A percentile compares a stretch with the other conserved stretches of the same genome.
Conservation (phyloP, 345 rosid species). For the sweet orange (Citrus sinensis) region DVS_A1.0 CM039169.1:1380001-1380500, state of each 20-base stretch:
- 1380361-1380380: neutral
- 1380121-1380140: slow-evolving; percentile 56
- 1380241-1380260: too few species aligned
- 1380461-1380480: neutral
- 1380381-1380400: neutral
- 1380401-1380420: neutral
- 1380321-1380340: neutral
- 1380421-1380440: slow-evolving; percentile 16
- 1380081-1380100: neutral
- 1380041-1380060: too few species aligned
- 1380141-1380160: slow-evolving; percentile 82
- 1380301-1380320: too few species aligned
- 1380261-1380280: too few species aligned
- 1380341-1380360: slow-evolving; percentile 24
- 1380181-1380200: slow-evolving; percentile 86
- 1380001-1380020: too few species aligned
- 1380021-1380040: too few species aligned
- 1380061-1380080: neutral
- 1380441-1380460: slow-evolving; percentile 7
- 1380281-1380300: too few species aligned
- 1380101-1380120: slow-evolving; percentile 43
- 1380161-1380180: slow-evolving; percentile 95
- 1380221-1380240: too few species aligned
- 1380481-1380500: too few species aligned
- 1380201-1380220: slow-evolving; percentile 38